Evolutionary conservation across 2,329 filamentous ascomycete species (phyloP).

Genomic region (Claviceps arundinis): DNA sequence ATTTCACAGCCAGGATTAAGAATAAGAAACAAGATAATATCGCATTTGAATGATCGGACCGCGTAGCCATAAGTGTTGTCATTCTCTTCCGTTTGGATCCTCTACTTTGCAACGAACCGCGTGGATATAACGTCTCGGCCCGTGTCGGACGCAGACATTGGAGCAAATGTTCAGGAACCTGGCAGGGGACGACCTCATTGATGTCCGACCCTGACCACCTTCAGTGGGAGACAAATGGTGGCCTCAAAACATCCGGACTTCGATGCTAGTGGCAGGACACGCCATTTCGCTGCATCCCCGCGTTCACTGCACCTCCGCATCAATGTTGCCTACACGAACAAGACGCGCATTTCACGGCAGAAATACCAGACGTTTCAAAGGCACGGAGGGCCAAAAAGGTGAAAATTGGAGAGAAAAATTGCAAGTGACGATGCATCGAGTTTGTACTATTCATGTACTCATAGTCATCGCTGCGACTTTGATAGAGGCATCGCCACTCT

Average conservation of each 20-base stretch:
- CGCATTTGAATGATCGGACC: no score
- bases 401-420: background rate
- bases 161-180: no score
- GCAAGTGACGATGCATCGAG: constrained; percentile 24
- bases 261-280: background rate
- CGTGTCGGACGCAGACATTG: no score
- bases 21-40: no score
- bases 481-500: constrained; percentile 30
- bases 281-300: background rate
- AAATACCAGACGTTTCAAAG: no score
- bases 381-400: background rate
- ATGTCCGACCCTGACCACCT: background rate
- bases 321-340: background rate
- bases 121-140: no score
- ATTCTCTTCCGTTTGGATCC: no score
- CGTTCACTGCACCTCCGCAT: background rate
- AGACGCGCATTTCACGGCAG: background rate
- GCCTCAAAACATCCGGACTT: background rate
- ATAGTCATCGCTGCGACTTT: constrained; percentile 30
- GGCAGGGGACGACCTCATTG: no score
- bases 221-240: background rate
- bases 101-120: no score
- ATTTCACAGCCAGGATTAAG: no score
- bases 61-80: no score
- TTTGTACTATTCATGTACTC: constrained; percentile 31